Conservation (phyloP, 805 yeast genomes). For the Isabelozyma gotoi region DNA sequence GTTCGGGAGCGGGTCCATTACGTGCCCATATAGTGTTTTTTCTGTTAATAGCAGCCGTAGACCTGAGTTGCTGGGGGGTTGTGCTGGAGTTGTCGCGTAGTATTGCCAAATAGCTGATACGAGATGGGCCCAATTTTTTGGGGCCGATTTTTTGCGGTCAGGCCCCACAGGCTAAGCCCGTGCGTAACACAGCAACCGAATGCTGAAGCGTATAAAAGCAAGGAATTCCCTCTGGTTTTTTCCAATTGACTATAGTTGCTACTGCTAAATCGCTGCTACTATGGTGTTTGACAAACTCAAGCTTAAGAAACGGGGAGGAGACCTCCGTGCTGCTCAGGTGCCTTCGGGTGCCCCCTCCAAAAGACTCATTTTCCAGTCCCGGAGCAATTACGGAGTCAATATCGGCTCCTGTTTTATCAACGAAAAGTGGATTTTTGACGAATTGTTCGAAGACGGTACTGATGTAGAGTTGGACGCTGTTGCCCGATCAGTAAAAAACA, state of each 20-base stretch:
- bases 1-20: background rate
- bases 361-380: constrained; percentile 53
- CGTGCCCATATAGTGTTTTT: too few species aligned
- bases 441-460: constrained; percentile 58
- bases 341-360: constrained; percentile 32
- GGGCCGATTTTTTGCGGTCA: too few species aligned
- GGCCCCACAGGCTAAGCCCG: background rate
- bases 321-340: constrained; percentile 20
- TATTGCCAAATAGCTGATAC: too few species aligned
- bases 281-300: constrained; percentile 36
- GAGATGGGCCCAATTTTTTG: background rate
- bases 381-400: constrained; percentile 80
- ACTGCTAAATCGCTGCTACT: too few species aligned
- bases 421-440: constrained; percentile 76
- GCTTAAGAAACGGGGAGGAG: constrained; percentile 26
- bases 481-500: constrained; percentile 41
- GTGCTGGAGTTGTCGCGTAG: too few species aligned
- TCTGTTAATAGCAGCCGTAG: too few species aligned
- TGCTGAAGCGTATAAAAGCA: too few species aligned
- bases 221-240: background rate
- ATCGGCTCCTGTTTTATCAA: constrained; percentile 78
- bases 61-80: too few species aligned
- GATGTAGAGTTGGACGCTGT: constrained; percentile 77
- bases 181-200: too few species aligned
- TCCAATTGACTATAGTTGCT: background rate